phyloP scores from a whole-genome alignment of 106 monocot genomes.

The Phalaenopsis equestris region DNA sequence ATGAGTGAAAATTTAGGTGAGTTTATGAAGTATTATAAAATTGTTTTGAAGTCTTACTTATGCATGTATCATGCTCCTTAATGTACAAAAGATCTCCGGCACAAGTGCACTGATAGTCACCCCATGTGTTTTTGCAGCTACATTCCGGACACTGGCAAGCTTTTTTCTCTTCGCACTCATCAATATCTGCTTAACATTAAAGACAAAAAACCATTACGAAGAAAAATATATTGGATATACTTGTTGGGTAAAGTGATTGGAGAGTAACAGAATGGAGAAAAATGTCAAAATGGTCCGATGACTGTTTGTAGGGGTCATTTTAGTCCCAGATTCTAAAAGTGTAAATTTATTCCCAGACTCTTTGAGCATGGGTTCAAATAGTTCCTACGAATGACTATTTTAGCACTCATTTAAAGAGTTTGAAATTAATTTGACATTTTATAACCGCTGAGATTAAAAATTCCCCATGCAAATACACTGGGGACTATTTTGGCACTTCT shows the following conservation, averaged over 20 bases:
- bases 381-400: no score
- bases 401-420: no score
- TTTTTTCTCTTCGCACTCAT: conserved; percentile 69
- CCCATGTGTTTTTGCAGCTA: conserved; percentile 70
- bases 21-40: background rate
- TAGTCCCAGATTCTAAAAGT: no score
- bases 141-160: conserved; percentile 76
- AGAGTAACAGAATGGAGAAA: background rate
- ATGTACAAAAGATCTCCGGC: conserved; percentile 65
- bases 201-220: background rate
- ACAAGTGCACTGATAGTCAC: conserved; percentile 61
- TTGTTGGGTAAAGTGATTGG: background rate
- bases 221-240: background rate
- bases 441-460: no score
- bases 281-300: no score
- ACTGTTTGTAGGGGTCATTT: no score
- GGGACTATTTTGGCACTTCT: no score
- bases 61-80: conserved; percentile 72
- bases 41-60: conserved; percentile 30
- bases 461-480: no score
- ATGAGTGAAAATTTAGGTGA: conserved; percentile 3
- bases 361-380: no score
- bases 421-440: no score
- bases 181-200: conserved; percentile 35
- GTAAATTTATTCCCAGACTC: no score